These are phyloP conservation scores for Glomus cerebriforme DNA, from an alignment of 192 early-diverging fungal species.

Conservation along the genomic window DNA sequence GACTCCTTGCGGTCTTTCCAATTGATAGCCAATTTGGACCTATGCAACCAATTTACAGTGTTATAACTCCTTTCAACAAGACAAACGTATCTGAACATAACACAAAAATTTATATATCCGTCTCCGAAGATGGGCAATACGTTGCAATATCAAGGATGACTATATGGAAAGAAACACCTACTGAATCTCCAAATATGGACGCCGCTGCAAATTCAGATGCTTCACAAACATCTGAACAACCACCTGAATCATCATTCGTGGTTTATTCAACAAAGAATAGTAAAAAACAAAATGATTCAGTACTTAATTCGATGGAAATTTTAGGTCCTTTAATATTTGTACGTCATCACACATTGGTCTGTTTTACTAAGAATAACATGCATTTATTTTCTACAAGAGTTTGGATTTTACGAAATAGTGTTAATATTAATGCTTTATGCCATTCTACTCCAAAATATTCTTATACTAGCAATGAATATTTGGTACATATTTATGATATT, in stretches of 20 bases:
- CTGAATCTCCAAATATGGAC: neutral
- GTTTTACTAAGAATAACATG: neutral
- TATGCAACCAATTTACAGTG: neutral
- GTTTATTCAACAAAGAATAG: neutral
- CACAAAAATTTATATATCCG: neutral
- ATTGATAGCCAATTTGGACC: neutral
- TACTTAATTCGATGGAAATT: neutral
- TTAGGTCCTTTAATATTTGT: neutral
- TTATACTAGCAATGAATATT: neutral
- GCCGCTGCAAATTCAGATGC: neutral
- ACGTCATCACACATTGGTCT: neutral
- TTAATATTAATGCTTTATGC: neutral
- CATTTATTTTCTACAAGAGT: neutral
- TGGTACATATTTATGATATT: neutral
- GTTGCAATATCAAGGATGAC: constrained; percentile 16
- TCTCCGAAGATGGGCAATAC: constrained; percentile 2
- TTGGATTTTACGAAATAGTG: neutral
- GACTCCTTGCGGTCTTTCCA: neutral
- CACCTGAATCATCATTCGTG: neutral
- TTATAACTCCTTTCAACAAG: neutral
- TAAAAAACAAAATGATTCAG: neutral
- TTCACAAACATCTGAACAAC: neutral
- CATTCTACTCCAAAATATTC: neutral
- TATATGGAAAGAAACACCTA: neutral
- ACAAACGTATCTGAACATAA: neutral